Conservation (phyloP, 768 basidiomycete genomes). For the Paxillus involutus region DNA sequence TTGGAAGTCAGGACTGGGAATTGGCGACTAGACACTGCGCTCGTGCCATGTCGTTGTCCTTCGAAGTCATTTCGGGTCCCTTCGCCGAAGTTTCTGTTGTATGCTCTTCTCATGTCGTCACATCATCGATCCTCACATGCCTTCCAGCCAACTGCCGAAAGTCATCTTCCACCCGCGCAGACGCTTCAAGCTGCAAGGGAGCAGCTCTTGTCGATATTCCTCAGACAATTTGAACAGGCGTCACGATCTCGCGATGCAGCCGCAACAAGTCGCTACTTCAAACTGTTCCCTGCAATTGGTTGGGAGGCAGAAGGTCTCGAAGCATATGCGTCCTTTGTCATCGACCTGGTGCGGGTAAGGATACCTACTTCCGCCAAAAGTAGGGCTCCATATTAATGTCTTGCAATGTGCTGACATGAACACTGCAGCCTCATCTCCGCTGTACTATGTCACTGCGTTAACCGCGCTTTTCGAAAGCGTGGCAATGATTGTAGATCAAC, state of each 20-base stretch:
- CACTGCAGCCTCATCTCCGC: slow-evolving; percentile 77
- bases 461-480: slow-evolving; percentile 94
- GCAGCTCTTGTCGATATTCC: slow-evolving; percentile 74
- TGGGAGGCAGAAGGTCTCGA: slow-evolving; percentile 92
- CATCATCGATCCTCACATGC: not conserved
- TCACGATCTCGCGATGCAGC: slow-evolving; percentile 80
- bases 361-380: slow-evolving; percentile 82
- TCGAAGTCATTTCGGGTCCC: slow-evolving; percentile 72
- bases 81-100: slow-evolving; percentile 92
- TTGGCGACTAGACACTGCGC: slow-evolving; percentile 89
- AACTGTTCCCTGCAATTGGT: slow-evolving; percentile 93
- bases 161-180: slow-evolving; percentile 82
- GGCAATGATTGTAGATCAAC: slow-evolving; percentile 95
- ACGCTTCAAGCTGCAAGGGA: slow-evolving; percentile 76
- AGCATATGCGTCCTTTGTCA: slow-evolving; percentile 90
- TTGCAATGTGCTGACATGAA: slow-evolving; percentile 9
- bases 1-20: slow-evolving; percentile 92
- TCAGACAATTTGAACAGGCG: slow-evolving; percentile 77
- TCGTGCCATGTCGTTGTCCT: slow-evolving; percentile 83
- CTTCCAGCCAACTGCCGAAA: slow-evolving; percentile 83
- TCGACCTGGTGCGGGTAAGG: slow-evolving; percentile 81
- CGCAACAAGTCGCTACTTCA: slow-evolving; percentile 91
- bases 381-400: slow-evolving; percentile 31
- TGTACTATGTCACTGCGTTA: slow-evolving; percentile 87
- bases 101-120: slow-evolving; percentile 25